These are phyloP conservation scores for Colletotrichum caudatum DNA, from an alignment of 2,329 filamentous ascomycete genomes.

Conservation along the genomic window DNA sequence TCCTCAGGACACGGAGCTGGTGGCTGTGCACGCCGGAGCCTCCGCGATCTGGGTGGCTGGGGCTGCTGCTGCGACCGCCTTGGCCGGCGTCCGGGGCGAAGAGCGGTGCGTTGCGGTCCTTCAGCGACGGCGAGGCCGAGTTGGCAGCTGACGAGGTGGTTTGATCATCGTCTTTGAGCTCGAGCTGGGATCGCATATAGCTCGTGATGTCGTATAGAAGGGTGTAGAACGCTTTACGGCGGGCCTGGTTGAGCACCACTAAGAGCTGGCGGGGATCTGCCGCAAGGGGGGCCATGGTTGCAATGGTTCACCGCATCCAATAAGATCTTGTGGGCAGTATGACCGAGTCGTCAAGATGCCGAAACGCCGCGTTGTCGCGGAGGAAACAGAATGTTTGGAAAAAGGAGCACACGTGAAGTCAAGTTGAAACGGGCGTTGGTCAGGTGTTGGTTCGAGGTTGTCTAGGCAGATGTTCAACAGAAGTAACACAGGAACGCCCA, in stretches of 20 bases:
- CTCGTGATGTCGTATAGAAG: conserved; percentile 64
- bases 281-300: conserved; percentile 65
- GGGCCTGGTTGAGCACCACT: conserved; percentile 65
- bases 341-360: not conserved
- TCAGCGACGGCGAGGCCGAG: conserved; percentile 1
- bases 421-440: not conserved
- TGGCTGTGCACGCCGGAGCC: conserved; percentile 44
- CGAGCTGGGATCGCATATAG: conserved; percentile 66
- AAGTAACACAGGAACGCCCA: conserved; percentile 12
- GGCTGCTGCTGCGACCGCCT: conserved; percentile 35
- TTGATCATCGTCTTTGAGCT: conserved; percentile 50
- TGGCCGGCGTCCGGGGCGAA: conserved; percentile 42
- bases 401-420: conserved; percentile 3
- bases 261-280: conserved; percentile 67
- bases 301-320: conserved; percentile 24
- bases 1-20: conserved; percentile 51
- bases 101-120: conserved; percentile 41
- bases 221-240: conserved; percentile 63
- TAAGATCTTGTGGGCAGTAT: not conserved
- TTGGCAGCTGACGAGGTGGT: conserved; percentile 22
- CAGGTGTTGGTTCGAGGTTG: conserved; percentile 7
- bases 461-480: conserved; percentile 28
- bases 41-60: conserved; percentile 35
- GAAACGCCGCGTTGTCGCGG: not conserved
- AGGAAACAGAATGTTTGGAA: not conserved